These are phyloP conservation scores for Geranomyces michiganensis DNA, from an alignment of 192 early-diverging fungal genomes.

Conservation along the genomic window DNA sequence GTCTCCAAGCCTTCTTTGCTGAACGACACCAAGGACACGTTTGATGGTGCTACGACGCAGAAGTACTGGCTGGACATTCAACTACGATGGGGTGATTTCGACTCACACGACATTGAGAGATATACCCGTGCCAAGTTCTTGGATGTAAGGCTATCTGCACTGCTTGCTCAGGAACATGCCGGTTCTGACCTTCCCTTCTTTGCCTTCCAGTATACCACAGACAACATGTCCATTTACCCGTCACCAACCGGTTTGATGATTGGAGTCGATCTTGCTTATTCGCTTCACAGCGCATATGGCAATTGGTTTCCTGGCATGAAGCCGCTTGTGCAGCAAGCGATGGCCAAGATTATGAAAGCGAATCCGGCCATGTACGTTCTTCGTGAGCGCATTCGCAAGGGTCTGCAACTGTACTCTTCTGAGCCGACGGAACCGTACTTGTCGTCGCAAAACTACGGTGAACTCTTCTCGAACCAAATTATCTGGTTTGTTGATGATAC, in stretches of 20 bases:
- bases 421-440: constrained; percentile 98
- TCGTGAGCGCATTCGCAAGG: constrained; percentile 98
- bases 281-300: constrained; percentile 87
- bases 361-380: constrained; percentile 97
- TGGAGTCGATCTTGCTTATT: constrained; percentile 97
- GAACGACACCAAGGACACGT: constrained; percentile 90
- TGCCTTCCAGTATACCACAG: constrained; percentile 75
- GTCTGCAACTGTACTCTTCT: constrained; percentile 95
- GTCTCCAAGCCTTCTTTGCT: constrained; percentile 92
- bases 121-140: constrained; percentile 98
- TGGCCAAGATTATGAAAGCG: constrained; percentile 99
- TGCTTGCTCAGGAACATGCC: background rate
- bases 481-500: constrained; percentile 99
- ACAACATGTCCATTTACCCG: constrained; percentile 99
- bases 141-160: constrained; percentile 50
- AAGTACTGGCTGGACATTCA: constrained; percentile 99
- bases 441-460: constrained; percentile 85
- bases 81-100: constrained; percentile 97
- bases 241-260: constrained; percentile 96
- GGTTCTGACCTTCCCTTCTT: background rate
- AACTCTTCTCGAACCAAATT: constrained; percentile 97
- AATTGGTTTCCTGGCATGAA: constrained; percentile 99
- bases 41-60: constrained; percentile 95
- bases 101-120: constrained; percentile 98
- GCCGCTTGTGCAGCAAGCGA: constrained; percentile 93